Conservation (phyloP, 2,329 filamentous ascomycete species). For the Neodidymelliopsis sp. region DNA sequence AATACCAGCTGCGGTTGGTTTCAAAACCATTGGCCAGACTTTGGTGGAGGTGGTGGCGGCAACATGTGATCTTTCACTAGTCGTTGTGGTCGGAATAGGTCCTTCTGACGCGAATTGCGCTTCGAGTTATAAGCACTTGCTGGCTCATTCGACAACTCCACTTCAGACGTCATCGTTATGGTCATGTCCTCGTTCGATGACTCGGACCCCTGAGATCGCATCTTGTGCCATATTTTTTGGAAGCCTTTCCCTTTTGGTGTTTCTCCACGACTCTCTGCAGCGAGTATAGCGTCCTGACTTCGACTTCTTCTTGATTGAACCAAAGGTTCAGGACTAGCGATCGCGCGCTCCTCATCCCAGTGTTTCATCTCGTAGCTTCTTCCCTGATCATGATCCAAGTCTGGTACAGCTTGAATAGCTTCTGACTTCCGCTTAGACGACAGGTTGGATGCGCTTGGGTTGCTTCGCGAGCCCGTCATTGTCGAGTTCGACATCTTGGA, state of each 20-base stretch:
- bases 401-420: conserved; percentile 19
- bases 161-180: conserved; percentile 29
- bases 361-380: conserved; percentile 34
- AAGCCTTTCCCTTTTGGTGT: not conserved
- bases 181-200: conserved; percentile 24
- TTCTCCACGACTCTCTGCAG: not conserved
- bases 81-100: conserved; percentile 2
- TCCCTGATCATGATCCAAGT: conserved; percentile 20
- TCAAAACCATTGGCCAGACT: not conserved
- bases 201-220: conserved; percentile 4
- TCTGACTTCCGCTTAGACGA: conserved; percentile 26
- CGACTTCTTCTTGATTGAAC: conserved; percentile 2
- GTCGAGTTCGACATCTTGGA: conserved; percentile 6
- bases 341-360: conserved; percentile 28
- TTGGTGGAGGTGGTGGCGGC: not conserved
- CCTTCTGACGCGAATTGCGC: conserved; percentile 2
- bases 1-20: not conserved
- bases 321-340: not conserved
- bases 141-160: conserved; percentile 24
- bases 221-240: conserved; percentile 25
- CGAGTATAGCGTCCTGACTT: conserved; percentile 21
- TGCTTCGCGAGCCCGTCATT: not conserved
- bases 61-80: conserved; percentile 4
- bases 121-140: conserved; percentile 8
- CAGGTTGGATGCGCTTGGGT: conserved; percentile 9